phyloP scores from a whole-genome alignment of 176 grass and related monocot genomes.

The Lolium multiflorum region DNA sequence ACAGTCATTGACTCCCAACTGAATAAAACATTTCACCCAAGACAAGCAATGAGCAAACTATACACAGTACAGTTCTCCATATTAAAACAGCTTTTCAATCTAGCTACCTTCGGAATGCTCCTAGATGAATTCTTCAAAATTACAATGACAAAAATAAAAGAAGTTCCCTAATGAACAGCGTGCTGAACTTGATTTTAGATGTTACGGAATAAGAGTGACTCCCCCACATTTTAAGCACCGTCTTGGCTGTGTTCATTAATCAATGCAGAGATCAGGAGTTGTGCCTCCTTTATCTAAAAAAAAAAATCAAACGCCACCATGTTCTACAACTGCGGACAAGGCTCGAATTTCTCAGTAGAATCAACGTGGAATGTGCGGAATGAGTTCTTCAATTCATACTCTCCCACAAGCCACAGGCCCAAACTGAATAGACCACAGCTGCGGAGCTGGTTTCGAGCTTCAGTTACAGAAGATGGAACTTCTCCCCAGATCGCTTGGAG shows the following conservation, averaged over 20 bases:
- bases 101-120: constrained; percentile 14
- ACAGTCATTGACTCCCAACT: background rate
- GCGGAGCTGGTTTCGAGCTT: background rate
- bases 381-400: background rate
- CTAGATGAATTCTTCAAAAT: background rate
- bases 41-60: background rate
- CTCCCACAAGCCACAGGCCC: background rate
- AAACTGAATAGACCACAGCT: background rate
- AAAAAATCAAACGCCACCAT: background rate
- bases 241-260: background rate
- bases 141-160: background rate
- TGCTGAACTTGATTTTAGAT: background rate
- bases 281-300: background rate
- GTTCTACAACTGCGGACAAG: background rate
- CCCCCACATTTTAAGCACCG: no score
- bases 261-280: background rate
- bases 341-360: background rate
- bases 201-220: no score
- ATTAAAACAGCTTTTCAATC: background rate
- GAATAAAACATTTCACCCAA: constrained; percentile 4
- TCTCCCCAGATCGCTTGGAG: background rate
- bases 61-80: background rate
- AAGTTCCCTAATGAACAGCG: background rate
- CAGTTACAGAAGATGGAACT: no score
- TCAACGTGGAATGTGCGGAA: no score